Conservation (phyloP, 306 rosid species). For the Prinsepia uniflora region DNA sequence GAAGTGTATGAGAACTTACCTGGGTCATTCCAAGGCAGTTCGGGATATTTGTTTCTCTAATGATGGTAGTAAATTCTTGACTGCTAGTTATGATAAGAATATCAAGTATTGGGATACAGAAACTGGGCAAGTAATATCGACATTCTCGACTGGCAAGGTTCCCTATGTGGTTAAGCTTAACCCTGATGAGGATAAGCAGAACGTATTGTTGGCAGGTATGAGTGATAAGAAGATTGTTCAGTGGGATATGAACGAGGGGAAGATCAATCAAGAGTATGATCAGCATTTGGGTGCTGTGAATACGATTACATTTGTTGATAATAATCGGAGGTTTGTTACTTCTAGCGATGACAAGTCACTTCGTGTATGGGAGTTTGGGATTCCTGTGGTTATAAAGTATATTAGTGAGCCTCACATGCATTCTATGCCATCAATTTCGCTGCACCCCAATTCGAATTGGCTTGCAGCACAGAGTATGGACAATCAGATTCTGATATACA, state of each 20-base stretch:
- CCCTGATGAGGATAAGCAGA: conserved; percentile 95
- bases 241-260: conserved; percentile 93
- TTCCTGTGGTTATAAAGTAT: conserved; percentile 95
- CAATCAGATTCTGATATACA: conserved; percentile 91
- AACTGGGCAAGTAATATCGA: conserved; percentile 91
- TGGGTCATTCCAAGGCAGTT: conserved; percentile 90
- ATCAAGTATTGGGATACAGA: conserved; percentile 99
- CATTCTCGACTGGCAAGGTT: conserved; percentile 83
- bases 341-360: conserved; percentile 96
- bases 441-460: conserved; percentile 90
- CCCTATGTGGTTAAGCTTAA: conserved; percentile 95
- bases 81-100: conserved; percentile 93
- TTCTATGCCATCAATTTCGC: conserved; percentile 93
- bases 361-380: conserved; percentile 95
- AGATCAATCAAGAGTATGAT: conserved; percentile 98
- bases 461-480: conserved; percentile 98
- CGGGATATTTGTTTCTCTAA: conserved; percentile 88
- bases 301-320: conserved; percentile 95
- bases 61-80: conserved; percentile 80
- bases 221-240: conserved; percentile 99
- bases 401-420: conserved; percentile 99
- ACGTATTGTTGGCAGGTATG: conserved; percentile 92
- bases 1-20: conserved; percentile 94
- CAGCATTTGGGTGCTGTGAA: conserved; percentile 98
- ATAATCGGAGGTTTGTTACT: conserved; percentile 91